phyloP scores from a whole-genome alignment of 768 basidiomycete species.

The Krasilnikovozyma curviuscula region DNA sequence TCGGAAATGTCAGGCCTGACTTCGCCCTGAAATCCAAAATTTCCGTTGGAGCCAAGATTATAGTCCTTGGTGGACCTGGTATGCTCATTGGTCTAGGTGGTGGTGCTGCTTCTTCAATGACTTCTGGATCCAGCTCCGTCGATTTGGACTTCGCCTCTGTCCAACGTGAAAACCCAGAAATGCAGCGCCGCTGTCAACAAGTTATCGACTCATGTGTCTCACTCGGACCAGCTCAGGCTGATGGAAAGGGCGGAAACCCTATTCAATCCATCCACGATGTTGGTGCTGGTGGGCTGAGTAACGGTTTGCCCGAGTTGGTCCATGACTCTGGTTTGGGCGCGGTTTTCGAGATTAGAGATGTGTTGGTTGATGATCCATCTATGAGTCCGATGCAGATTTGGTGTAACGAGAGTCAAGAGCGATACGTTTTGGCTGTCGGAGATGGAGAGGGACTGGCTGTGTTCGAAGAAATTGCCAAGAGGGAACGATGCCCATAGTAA shows the following conservation, averaged over 20 bases:
- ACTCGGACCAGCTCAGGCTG: slow-evolving; percentile 27
- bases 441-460: slow-evolving; percentile 35
- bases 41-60: slow-evolving; percentile 59
- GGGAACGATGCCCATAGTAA: slow-evolving; percentile 91
- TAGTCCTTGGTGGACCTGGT: slow-evolving; percentile 88
- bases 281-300: slow-evolving; percentile 88
- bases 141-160: slow-evolving; percentile 95
- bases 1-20: slow-evolving; percentile 72
- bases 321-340: slow-evolving; percentile 90
- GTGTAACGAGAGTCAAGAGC: slow-evolving; percentile 98
- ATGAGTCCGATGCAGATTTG: slow-evolving; percentile 99
- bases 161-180: slow-evolving; percentile 93
- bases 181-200: slow-evolving; percentile 91
- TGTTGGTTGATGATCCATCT: slow-evolving; percentile 71
- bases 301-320: slow-evolving; percentile 89
- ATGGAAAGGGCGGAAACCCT: slow-evolving; percentile 40
- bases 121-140: slow-evolving; percentile 70
- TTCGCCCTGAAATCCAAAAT: slow-evolving; percentile 66
- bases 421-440: slow-evolving; percentile 81
- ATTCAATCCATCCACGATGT: slow-evolving; percentile 97
- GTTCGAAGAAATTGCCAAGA: slow-evolving; percentile 58
- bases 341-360: slow-evolving; percentile 77
- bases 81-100: slow-evolving; percentile 92
- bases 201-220: slow-evolving; percentile 82
- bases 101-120: slow-evolving; percentile 86